These are phyloP conservation scores for Physaria fendleri DNA, from an alignment of 345 rosid genomes.

Conservation along the genomic window DNA sequence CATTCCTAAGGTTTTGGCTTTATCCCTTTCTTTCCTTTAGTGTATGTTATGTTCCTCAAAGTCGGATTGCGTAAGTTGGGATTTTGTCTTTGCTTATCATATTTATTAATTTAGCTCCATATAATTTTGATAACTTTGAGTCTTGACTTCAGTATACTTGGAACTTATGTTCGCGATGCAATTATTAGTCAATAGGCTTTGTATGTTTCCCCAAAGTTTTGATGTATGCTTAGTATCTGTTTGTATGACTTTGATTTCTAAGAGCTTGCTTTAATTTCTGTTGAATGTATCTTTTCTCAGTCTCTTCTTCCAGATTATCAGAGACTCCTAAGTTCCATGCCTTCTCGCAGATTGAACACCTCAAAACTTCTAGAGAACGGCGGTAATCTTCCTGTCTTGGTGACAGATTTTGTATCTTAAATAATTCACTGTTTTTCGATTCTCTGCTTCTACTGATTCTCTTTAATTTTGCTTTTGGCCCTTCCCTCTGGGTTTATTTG, in stretches of 20 bases:
- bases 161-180: not conserved
- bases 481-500: not conserved
- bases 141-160: not conserved
- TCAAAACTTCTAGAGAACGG: conserved; percentile 91
- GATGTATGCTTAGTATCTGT: not conserved
- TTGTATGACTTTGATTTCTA: conserved; percentile 19
- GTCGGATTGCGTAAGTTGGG: not conserved
- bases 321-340: conserved; percentile 93
- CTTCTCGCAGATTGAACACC: conserved; percentile 96
- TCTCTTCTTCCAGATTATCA: conserved; percentile 99
- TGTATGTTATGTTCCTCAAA: conserved; percentile 6
- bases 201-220: conserved; percentile 1
- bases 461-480: not conserved
- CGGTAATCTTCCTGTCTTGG: conserved; percentile 43
- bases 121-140: not conserved
- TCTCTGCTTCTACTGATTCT: not conserved
- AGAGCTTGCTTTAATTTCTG: conserved; percentile 38
- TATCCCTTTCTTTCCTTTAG: not conserved
- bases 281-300: conserved; percentile 53
- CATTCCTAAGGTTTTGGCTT: conserved; percentile 74
- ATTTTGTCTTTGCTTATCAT: not conserved
- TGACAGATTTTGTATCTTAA: conserved; percentile 1
- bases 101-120: not conserved
- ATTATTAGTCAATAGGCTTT: not conserved
- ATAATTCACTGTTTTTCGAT: not conserved